Conservation (phyloP, 345 rosid genomes). For the Aquilaria yunnanensis region DNA sequence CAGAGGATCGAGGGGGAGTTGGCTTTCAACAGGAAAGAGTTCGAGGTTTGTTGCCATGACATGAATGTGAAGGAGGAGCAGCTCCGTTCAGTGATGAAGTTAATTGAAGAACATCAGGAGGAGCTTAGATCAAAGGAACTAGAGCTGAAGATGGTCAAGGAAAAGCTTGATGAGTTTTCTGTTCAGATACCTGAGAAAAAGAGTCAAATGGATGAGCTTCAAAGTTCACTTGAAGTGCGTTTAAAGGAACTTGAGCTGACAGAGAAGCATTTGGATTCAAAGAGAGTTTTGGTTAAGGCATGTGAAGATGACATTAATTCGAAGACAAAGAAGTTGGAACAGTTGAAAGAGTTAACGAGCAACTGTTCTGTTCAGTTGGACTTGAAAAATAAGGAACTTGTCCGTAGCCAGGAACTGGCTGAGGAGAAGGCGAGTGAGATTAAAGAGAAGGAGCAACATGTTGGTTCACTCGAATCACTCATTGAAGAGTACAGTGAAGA, state of each 20-base stretch:
- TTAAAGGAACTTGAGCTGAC: not conserved
- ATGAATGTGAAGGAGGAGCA: constrained; percentile 1
- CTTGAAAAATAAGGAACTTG: constrained; percentile 2
- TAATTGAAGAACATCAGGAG: not conserved
- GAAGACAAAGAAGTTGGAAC: constrained; percentile 17
- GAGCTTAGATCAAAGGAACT: constrained; percentile 6
- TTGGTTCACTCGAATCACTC: not conserved
- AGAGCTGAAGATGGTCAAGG: constrained; percentile 7
- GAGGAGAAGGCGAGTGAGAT: not conserved
- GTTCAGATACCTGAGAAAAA: constrained; percentile 6
- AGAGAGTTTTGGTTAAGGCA: constrained; percentile 13
- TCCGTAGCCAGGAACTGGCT: constrained; percentile 1
- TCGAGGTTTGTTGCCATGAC: constrained; percentile 4
- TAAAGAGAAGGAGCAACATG: not conserved
- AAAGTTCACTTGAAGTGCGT: constrained; percentile 5
- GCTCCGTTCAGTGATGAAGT: constrained; percentile 1
- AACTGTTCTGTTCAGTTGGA: constrained; percentile 6
- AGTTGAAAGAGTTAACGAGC: not conserved
- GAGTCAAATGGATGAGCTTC: not conserved
- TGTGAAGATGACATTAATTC: constrained; percentile 14
- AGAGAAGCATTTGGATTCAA: not conserved
- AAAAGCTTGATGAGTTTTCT: not conserved
- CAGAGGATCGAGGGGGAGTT: constrained; percentile 10
- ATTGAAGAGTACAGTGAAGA: constrained; percentile 13
- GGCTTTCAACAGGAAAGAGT: constrained; percentile 3